A percentile compares a stretch with the other conserved stretches of the same genome.
phyloP scores from a whole-genome alignment of 106 monocot species.

The Phalaenopsis aphrodite region DNA sequence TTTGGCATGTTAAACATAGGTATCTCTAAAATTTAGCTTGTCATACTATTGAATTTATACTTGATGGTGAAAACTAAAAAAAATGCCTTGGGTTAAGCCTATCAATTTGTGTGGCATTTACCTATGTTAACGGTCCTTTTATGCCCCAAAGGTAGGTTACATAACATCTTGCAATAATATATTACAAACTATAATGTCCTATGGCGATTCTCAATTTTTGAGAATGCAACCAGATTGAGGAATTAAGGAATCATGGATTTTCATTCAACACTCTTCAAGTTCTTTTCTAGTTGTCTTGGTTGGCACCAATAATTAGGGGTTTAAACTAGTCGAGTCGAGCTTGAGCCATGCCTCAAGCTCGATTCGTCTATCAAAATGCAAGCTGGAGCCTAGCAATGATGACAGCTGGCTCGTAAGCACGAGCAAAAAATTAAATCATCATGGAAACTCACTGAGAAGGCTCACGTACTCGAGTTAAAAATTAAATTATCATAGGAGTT shows the following conservation, averaged over 20 bases:
- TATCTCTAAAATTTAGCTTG: no score
- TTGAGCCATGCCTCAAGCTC: no score
- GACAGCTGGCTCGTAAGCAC: no score
- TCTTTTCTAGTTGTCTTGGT: not conserved
- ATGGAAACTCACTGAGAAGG: no score
- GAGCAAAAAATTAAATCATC: no score
- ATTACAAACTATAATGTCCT: not conserved
- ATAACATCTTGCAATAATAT: not conserved
- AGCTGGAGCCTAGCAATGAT: no score
- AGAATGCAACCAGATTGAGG: not conserved
- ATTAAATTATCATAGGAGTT: no score
- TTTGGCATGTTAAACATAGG: no score
- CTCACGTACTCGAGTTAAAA: no score
- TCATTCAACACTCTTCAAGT: not conserved
- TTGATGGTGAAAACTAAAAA: not conserved
- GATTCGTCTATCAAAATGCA: no score
- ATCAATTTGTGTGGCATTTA: not conserved
- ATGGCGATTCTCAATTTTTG: not conserved
- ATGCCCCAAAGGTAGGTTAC: not conserved
- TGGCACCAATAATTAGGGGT: not conserved
- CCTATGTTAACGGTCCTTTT: not conserved
- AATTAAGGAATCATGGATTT: not conserved
- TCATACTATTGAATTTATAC: no score
- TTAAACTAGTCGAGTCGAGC: no score
- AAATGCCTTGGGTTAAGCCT: not conserved